Evolutionary conservation across 176 grass and related monocot species (phyloP), one percentile per base, ranked within the genome.

Genomic region (Triticum timopheevii): DNA sequence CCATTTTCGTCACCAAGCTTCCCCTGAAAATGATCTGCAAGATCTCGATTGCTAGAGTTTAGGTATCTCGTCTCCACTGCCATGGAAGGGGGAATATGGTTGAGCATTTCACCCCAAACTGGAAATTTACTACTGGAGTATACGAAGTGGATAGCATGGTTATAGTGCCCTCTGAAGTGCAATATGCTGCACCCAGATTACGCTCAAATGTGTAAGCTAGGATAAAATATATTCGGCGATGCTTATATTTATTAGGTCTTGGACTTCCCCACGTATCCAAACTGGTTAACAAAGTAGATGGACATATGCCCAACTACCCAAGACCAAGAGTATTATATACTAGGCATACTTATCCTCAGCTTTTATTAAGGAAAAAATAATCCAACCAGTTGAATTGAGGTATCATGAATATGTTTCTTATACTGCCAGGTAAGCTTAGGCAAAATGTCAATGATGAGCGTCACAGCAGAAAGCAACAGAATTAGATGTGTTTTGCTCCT

Each of bases 31-130:
- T 72, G 79, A 47, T 79, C 88, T 79, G 33, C 93, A 88, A 95
- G 84, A 83, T 91, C 93, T 72, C 81, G 88, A 68, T 79, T 89
- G 79, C 91, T 98, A 85, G 90, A 84, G 82, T 93, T 98, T 87
- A 98, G 83, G 79, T 93, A 91, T 87, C 94, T 96, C 1, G 64
- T 92, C 82, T 96, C 94, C 39, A 77, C 93, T 82, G 88, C 87
- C 88, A 88, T 45, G 92, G 31, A 87, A 59, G 16, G 70, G 49
- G 77, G 25, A 56, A 35, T 39, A 30, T 87, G 25, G 23, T 82
- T 88, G 52, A 91, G 80, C 64, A 66, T 58, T 75, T 78, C 44
- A 74, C 24, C 8, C 5, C 64, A 44, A 82, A 79, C 35, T 67
- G 3, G 4, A 82, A 25, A 42, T 36, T 47, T 22, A 66, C 28